Conservation (phyloP, 495 filamentous ascomycete genomes). For the Penicillium mononematosum region DNA sequence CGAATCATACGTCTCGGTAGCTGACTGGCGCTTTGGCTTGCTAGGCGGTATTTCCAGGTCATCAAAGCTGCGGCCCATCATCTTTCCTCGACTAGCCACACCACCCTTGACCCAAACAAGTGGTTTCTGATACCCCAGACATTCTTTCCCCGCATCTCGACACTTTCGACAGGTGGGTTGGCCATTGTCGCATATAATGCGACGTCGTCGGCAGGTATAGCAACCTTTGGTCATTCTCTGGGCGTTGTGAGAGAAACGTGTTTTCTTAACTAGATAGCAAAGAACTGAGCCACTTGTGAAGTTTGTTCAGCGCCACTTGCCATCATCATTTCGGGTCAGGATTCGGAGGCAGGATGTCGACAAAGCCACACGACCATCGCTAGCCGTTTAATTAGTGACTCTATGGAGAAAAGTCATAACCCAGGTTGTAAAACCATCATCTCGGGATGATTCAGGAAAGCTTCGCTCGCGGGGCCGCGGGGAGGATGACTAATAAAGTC, state of each 20-base stretch:
- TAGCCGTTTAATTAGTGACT: constrained; percentile 5
- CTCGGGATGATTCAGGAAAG: constrained; percentile 6
- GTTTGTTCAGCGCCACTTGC: constrained; percentile 24
- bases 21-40: constrained; percentile 5
- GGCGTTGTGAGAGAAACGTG: constrained; percentile 10
- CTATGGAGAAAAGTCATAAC: background rate
- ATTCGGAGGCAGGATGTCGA: constrained; percentile 8
- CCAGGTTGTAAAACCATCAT: background rate
- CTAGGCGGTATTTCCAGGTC: constrained; percentile 28
- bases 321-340: constrained; percentile 25
- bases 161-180: constrained; percentile 63
- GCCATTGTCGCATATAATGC: constrained; percentile 60
- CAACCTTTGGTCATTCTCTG: constrained; percentile 48
- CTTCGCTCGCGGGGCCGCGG: constrained; percentile 7
- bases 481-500: constrained; percentile 6
- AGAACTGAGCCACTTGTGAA: constrained; percentile 19
- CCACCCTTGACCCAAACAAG: constrained; percentile 53
- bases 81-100: constrained; percentile 50
- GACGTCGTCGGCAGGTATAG: constrained; percentile 51
- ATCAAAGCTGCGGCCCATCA: constrained; percentile 51
- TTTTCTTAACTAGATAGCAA: constrained; percentile 15
- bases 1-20: background rate
- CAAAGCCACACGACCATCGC: constrained; percentile 20
- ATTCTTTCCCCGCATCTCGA: constrained; percentile 60
- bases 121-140: constrained; percentile 59